Evolutionary conservation across 2,329 filamentous ascomycete genomes (phyloP), one percentile per base, ranked within the genome.

Genomic region (Cercospora sp.): DNA sequence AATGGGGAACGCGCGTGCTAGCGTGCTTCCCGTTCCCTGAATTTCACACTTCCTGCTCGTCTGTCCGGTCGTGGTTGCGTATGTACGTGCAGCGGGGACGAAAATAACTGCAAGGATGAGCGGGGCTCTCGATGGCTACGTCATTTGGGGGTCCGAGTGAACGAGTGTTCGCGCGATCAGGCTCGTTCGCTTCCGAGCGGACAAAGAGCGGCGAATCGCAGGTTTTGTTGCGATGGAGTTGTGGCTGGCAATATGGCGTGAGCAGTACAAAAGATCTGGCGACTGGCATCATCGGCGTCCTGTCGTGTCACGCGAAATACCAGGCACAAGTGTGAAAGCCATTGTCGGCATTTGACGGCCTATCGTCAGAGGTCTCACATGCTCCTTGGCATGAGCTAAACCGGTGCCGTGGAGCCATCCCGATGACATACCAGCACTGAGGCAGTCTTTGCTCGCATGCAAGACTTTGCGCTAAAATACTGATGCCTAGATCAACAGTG

Each of bases 1-100:
- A 48, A 48, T 48, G 42, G 42, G 18, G 42, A 20, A 48, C 18
- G 36, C 23, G 51, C 55, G 30, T 33, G 26, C 31, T 31, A 31
- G 39, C 60, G 48, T 30, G 39, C 60, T 48, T 62, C 60, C 60
- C 48, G 18, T 62, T 62, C 60, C 60, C 26, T 61, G 59, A 39
- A 61, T 53, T 28, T 28, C 20, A 48, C 36, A 7, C 5, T 13
- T 39, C 13, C n/a, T 26, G 31, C 20, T 53, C 10, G 12, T 53
- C 23, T 53, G 48, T 53, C 48, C 48, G 18, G 45, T 51, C 45
- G 45, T 51, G 20, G 57, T 60, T 60, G 57, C 57, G 31, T 23
- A 36, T 20, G 57, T 36, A 20, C 36, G 36, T 57, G 53, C 57
- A 36, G 57, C 31, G 45, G 13, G 36, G 48, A 23, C 48, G 48